Evolutionary conservation across 345 rosid species (phyloP), one percentile per base, ranked within the genome.

Genomic region (Citrus australasica): DNA sequence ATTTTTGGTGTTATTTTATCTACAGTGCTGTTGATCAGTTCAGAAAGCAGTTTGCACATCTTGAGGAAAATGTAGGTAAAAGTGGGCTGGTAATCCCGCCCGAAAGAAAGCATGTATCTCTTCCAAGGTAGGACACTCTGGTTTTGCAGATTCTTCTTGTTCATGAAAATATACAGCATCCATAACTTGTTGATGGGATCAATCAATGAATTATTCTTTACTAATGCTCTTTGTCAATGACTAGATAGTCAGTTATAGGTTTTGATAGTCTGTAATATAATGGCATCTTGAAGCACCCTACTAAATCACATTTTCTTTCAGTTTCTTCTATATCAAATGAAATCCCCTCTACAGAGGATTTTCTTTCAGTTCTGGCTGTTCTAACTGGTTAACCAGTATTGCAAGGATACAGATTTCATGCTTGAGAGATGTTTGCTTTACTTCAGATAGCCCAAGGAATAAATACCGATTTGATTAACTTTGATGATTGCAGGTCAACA

Each of bases 1-100:
- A 76, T 21, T 56, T 19, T 64, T 71, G 16, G 59, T 71, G 11
- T 55, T 81, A 46, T 74, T 66, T 67, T 85, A 68, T 63, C 35
- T 21, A 30, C 92, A 95, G 99, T 83, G 99, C 94, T 22, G 89
- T 95, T 67, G 98, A 95, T 86, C 98, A 93, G 76, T 95, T 95
- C 79, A 87, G 89, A 81, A 95, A 90, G 87, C 99, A 93, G 83
- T 93, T 95, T 87, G 92, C 96, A 0, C 90, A 89, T 87, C 96
- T 95, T 5, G 99, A 93, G 83, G 99, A 95, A 80, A 91, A 89
- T 69, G 84, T 85, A 24, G 97, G 95, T 30, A 93, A 93, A 85
- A 87, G 84, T 59, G 92, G 83, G 67, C 91, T 92, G 22, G 92
- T 85, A 24, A 75, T 91, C 51, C 97, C 97, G 27, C 90, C 86